Evolutionary conservation across 2,329 filamentous ascomycete species (phyloP).

Genomic region (Leptographium procerum): DNA sequence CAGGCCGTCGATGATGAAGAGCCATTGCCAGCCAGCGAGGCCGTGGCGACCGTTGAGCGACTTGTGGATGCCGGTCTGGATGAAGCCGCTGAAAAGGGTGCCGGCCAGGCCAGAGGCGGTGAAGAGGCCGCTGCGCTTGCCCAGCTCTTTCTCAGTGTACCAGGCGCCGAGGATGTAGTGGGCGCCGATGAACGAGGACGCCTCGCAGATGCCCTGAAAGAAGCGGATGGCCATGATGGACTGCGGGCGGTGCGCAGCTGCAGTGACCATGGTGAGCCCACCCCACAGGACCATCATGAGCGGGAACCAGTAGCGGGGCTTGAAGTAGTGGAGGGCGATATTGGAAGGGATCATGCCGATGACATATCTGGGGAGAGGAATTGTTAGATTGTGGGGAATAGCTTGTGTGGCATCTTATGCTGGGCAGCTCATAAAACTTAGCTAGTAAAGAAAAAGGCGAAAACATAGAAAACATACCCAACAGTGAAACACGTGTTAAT

Average conservation of each 20-base stretch:
- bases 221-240: constrained; percentile 50
- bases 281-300: constrained; percentile 54
- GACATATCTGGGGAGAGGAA: constrained; percentile 21
- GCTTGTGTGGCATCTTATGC: too few species aligned
- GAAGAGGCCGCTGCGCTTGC: constrained; percentile 50
- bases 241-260: constrained; percentile 35
- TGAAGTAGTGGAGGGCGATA: constrained; percentile 50
- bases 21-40: constrained; percentile 44
- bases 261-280: constrained; percentile 50
- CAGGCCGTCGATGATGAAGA: constrained; percentile 40
- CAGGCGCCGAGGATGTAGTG: constrained; percentile 51
- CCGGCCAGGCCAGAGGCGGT: constrained; percentile 48
- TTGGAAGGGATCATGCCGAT: constrained; percentile 52
- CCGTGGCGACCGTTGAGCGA: constrained; percentile 34
- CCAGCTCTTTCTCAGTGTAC: constrained; percentile 50
- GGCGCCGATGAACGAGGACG: constrained; percentile 43
- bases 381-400: neutral
- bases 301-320: constrained; percentile 53
- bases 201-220: constrained; percentile 43
- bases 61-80: constrained; percentile 42
- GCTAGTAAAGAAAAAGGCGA: neutral
- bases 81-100: constrained; percentile 51
- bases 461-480: constrained; percentile 20
- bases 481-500: constrained; percentile 42
- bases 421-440: too few species aligned